These are phyloP conservation scores for Macrophomina phaseolina DNA, from an alignment of 2,329 filamentous ascomycete species.

Conservation along the genomic window DNA sequence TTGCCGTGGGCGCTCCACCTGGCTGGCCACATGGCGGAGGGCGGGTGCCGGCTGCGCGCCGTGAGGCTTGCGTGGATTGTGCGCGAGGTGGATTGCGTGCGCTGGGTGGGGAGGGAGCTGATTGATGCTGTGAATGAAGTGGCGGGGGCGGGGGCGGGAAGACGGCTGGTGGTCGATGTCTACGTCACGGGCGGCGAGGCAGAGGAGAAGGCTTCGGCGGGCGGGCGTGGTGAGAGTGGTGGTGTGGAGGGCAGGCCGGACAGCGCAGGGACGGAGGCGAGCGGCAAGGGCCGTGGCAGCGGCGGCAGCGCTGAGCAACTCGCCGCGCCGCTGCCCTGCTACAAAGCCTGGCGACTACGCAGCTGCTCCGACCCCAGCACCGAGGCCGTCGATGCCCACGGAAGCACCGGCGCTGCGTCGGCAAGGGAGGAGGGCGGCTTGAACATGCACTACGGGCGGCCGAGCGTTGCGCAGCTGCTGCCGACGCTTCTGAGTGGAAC, in stretches of 20 bases:
- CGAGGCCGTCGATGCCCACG: no score
- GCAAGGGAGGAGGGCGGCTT: no score
- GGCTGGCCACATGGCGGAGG: slow-evolving; percentile 14
- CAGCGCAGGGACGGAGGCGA: not conserved
- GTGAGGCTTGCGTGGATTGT: slow-evolving; percentile 31
- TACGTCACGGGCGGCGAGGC: slow-evolving; percentile 26
- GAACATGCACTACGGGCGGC: slow-evolving; percentile 1
- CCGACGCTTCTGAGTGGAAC: not conserved
- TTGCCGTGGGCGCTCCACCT: slow-evolving; percentile 31
- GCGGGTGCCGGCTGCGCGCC: slow-evolving; percentile 1
- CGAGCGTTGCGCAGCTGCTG: not conserved
- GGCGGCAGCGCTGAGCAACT: not conserved
- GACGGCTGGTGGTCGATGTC: slow-evolving; percentile 29
- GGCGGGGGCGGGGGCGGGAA: not conserved
- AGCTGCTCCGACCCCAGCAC: no score
- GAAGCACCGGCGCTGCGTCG: no score
- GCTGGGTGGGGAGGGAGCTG: slow-evolving; percentile 30
- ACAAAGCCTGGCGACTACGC: no score
- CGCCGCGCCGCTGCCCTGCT: no score
- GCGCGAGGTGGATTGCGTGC: slow-evolving; percentile 26
- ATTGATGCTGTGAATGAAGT: not conserved
- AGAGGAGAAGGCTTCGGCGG: no score
- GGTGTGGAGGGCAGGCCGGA: no score
- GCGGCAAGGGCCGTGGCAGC: not conserved
- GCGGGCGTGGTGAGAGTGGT: not conserved